A percentile compares a stretch with the other conserved stretches of the same genome.
Conservation (phyloP, 768 basidiomycete genomes). For the Rhodosporidiobolus sp. region DNA sequence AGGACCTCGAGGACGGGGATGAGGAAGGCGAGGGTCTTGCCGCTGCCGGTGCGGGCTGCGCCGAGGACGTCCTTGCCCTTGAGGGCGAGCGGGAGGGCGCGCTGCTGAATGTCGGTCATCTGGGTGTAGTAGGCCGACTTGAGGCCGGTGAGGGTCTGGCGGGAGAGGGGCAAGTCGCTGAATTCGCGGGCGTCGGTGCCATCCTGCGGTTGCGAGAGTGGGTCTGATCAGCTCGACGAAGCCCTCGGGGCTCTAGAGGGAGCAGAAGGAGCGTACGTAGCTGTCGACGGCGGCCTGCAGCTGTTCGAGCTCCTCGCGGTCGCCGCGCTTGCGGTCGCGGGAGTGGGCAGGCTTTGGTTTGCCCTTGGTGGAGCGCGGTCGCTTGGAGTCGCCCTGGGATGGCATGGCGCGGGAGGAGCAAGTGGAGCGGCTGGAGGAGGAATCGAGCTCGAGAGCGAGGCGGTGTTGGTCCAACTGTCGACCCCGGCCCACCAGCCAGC, state of each 20-base stretch:
- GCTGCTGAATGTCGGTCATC: slow-evolving; percentile 56
- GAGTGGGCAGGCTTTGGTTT: background rate
- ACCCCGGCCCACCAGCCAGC: too few relatives aligned
- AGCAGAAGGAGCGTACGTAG: background rate
- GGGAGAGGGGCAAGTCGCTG: slow-evolving; percentile 72
- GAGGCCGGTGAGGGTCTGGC: slow-evolving; percentile 68
- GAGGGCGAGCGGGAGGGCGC: slow-evolving; percentile 61
- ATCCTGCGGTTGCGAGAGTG: slow-evolving; percentile 53
- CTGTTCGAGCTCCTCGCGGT: background rate
- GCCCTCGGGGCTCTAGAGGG: background rate
- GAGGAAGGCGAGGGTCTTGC: slow-evolving; percentile 71
- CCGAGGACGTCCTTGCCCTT: slow-evolving; percentile 66
- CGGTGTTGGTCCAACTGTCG: too few relatives aligned
- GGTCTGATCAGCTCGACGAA: background rate
- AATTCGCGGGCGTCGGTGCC: slow-evolving; percentile 60
- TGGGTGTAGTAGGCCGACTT: slow-evolving; percentile 33
- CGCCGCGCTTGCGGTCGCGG: background rate
- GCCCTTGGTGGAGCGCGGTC: background rate
- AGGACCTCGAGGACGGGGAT: slow-evolving; percentile 65
- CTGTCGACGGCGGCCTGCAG: slow-evolving; percentile 7
- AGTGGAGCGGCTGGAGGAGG: background rate
- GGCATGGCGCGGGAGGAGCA: background rate
- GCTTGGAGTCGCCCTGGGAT: background rate
- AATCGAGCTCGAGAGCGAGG: background rate
- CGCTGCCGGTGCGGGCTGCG: slow-evolving; percentile 68